Base-by-base conservation (phyloP, 2,329 filamentous ascomycete species). In the Aspergillus floridensis region DNA sequence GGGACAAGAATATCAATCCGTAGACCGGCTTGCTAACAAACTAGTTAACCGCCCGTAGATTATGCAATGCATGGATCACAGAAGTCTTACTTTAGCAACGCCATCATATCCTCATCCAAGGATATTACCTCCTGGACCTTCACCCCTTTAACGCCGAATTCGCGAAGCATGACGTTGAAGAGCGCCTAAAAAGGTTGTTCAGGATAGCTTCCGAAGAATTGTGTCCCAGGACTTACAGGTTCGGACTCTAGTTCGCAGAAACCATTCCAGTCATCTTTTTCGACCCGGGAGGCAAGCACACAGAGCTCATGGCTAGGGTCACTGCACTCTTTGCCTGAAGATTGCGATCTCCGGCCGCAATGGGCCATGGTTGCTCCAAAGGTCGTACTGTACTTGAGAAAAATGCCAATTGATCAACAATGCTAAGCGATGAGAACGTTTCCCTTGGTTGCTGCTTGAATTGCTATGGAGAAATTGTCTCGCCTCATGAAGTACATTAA, bases 1-100 rank as follows among this genome's bases (percentile, higher is more conserved):
- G 85, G 68, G 92, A 96, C 1, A 96, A 83, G 63, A 98, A 95
- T 53, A 99, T 89, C n/a, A 98, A 78, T 2, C 93, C 93, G 67
- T 91, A 87, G 2, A 95, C 83, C 1, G 90, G 90, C 67, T 88
- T 84, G 5, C 88, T 90, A 67, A 56, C 6, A 47, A 60, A 29
- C 16, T 35, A 31, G 59, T 61, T 44, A 29, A 52, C 16, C 16
- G 16, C 16, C 7, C 16, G n/a, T 44, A 8, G 6, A 44, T 16
- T 55, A 59, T 16, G 31, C 14, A 54, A 44, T 41, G 54, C 32
- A 24, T 16, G 22, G 14, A 31, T 50, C 26, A 24, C 31, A 32
- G 3, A n/a, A 14, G 26, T 67, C 81, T 68, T 75, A 90, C 86
- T 88, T 85, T 32, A 93, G 78, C 44, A 81, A 76, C n/a, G 79